Evolutionary conservation across 2,329 filamentous ascomycete genomes (phyloP).

Genomic region (Fusarium palustre): DNA sequence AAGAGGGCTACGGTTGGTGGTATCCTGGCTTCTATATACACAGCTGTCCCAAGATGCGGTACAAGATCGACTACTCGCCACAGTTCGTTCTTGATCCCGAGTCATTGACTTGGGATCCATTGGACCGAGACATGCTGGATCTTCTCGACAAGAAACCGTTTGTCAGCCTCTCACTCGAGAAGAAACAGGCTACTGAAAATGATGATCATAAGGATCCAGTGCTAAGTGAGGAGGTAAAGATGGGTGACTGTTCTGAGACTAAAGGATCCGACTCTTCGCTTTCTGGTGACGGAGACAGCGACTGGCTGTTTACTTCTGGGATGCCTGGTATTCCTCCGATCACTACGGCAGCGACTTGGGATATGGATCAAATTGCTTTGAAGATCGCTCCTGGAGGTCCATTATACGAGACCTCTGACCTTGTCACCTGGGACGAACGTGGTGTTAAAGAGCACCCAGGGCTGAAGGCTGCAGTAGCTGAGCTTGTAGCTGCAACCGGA

Average conservation of each 20-base stretch:
- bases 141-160: conserved; percentile 68
- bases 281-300: conserved; percentile 38
- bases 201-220: not conserved
- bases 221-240: not conserved
- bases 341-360: conserved; percentile 63
- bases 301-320: conserved; percentile 66
- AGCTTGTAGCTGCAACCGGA: conserved; percentile 75
- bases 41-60: conserved; percentile 83
- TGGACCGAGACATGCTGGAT: conserved; percentile 64
- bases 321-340: conserved; percentile 75
- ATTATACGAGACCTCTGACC: conserved; percentile 61
- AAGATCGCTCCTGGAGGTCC: conserved; percentile 55
- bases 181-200: conserved; percentile 29
- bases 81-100: conserved; percentile 80
- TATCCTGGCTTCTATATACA: conserved; percentile 88
- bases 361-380: conserved; percentile 71
- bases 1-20: conserved; percentile 79
- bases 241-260: conserved; percentile 5
- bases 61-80: conserved; percentile 83
- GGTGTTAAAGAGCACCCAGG: conserved; percentile 61
- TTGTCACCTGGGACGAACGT: conserved; percentile 70
- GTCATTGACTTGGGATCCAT: conserved; percentile 69
- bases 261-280: conserved; percentile 4
- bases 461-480: conserved; percentile 73
- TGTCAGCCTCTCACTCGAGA: conserved; percentile 59